phyloP scores from a whole-genome alignment of 1,284 basidiomycete genomes.

The Cryptococcus amylolentus region DNA sequence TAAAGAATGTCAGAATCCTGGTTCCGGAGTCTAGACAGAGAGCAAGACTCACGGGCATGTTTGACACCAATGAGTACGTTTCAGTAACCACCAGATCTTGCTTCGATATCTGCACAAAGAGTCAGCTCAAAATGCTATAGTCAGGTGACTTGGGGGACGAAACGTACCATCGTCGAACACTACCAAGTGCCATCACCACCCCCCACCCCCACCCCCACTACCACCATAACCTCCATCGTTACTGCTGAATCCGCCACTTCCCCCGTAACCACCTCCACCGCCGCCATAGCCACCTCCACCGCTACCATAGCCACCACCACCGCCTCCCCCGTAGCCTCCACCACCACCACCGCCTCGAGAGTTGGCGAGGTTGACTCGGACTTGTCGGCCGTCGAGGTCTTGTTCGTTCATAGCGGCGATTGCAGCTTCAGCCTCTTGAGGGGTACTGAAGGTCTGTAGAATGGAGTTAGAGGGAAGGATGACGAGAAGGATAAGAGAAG shows the following conservation, averaged over 20 bases:
- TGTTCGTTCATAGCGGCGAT: constrained; percentile 80
- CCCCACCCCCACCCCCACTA: constrained; percentile 29
- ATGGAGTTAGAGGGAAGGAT: too few relatives aligned
- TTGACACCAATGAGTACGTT: too few relatives aligned
- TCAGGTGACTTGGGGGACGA: too few relatives aligned
- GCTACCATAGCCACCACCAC: constrained; percentile 51
- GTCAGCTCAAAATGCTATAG: too few relatives aligned
- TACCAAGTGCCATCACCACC: constrained; percentile 19
- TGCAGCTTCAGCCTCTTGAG: constrained; percentile 71
- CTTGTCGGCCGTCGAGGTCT: constrained; percentile 87
- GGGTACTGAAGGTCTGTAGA: constrained; percentile 58
- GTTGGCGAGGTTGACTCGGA: constrained; percentile 89
- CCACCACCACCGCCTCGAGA: constrained; percentile 63
- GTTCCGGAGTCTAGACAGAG: too few relatives aligned
- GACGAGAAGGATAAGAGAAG: not conserved
- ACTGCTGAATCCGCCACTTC: constrained; percentile 39
- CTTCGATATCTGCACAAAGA: too few relatives aligned
- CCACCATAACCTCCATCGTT: constrained; percentile 35
- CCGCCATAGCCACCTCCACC: constrained; percentile 49
- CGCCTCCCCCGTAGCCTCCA: constrained; percentile 28
- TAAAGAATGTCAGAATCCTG: too few relatives aligned
- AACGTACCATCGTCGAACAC: constrained; percentile 1
- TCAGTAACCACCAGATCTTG: too few relatives aligned
- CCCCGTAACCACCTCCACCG: constrained; percentile 42
- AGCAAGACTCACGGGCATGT: not conserved